Percentiles rank a stretch among this genome's conserved stretches.
These are phyloP conservation scores for Corymbia citriodora DNA, from an alignment of 441 rosid genomes.

Conservation along the genomic window DNA sequence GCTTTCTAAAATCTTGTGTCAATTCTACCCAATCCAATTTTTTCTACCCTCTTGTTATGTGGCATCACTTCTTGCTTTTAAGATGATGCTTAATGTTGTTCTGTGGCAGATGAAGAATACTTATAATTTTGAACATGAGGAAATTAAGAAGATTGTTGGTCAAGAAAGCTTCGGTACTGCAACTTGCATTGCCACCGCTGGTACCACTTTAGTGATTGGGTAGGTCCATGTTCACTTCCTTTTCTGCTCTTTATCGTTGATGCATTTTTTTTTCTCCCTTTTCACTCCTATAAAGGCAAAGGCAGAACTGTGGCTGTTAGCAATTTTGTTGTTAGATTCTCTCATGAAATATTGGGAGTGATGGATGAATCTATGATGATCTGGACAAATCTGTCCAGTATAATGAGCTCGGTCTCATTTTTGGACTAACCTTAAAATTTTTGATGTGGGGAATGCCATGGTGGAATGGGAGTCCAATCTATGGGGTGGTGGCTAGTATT, in stretches of 20 bases:
- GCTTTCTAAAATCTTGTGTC: background rate
- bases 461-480: background rate
- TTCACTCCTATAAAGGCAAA: background rate
- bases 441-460: background rate
- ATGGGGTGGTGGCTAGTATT: background rate
- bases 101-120: conserved; percentile 53
- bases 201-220: conserved; percentile 79
- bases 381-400: background rate
- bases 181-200: conserved; percentile 58
- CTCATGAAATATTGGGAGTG: background rate
- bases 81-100: background rate
- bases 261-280: background rate
- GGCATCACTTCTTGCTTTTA: background rate
- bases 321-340: background rate
- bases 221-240: conserved; percentile 16
- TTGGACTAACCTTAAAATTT: background rate
- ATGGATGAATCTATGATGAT: background rate
- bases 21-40: background rate
- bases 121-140: conserved; percentile 49
- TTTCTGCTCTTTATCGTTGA: background rate
- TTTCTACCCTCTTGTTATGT: background rate
- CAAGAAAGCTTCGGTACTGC: conserved; percentile 44
- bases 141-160: conserved; percentile 71
- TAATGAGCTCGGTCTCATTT: background rate
- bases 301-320: background rate